phyloP scores from a whole-genome alignment of 2,329 filamentous ascomycete species.

The Alternaria sp. region DNA sequence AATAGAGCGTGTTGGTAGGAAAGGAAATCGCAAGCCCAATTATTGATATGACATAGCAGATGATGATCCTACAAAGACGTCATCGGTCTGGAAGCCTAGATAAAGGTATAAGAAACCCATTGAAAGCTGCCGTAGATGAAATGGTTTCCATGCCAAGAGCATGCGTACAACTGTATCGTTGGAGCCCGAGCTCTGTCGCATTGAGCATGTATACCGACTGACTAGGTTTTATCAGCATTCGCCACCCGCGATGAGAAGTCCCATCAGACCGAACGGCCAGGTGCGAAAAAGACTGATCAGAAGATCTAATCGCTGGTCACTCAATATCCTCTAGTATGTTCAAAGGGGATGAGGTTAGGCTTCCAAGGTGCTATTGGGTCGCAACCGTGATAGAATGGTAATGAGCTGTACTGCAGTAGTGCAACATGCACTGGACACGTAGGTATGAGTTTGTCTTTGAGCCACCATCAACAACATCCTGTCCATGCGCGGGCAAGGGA shows the following conservation, averaged over 20 bases:
- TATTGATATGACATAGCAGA: neutral
- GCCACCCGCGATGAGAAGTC: neutral
- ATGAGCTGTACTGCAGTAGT: neutral
- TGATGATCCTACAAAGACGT: constrained; percentile 4
- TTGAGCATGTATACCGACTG: neutral
- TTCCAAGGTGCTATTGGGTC: neutral
- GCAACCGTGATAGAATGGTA: neutral
- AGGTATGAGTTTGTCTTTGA: neutral
- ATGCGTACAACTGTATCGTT: neutral
- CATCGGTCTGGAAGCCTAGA: neutral
- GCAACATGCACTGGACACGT: neutral
- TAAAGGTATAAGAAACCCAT: neutral
- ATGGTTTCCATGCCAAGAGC: neutral
- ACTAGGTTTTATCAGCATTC: neutral
- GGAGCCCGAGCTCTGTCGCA: neutral
- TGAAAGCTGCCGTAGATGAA: neutral
- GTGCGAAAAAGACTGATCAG: neutral
- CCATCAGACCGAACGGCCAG: neutral
- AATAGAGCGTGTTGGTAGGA: neutral
- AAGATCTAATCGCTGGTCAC: no score
- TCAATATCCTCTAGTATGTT: neutral
- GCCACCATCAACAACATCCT: neutral
- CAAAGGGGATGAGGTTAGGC: neutral
- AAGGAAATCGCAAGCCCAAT: no score
- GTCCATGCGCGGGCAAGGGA: no score